phyloP scores from a whole-genome alignment of 2,329 filamentous ascomycete genomes.

The Colletotrichum sp. region DNA sequence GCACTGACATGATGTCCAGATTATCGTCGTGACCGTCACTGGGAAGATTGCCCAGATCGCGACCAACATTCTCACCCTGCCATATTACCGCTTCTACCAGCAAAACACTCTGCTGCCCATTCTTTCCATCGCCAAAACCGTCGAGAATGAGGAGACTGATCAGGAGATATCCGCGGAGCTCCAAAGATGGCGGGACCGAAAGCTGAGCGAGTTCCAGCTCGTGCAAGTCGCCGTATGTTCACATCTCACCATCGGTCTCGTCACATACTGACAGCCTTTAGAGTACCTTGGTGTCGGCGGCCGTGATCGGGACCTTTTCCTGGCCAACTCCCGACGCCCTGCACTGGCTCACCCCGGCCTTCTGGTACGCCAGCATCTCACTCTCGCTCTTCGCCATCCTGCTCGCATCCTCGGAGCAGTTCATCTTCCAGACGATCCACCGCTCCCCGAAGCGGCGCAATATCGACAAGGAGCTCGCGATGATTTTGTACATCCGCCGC shows the following conservation, averaged over 20 bases:
- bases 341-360: constrained; percentile 27
- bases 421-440: constrained; percentile 28
- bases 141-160: constrained; percentile 10
- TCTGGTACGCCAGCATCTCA: constrained; percentile 28
- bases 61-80: constrained; percentile 25
- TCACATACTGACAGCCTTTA: not conserved
- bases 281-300: constrained; percentile 28
- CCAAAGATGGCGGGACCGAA: constrained; percentile 24
- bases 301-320: constrained; percentile 32
- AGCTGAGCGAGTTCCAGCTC: constrained; percentile 27
- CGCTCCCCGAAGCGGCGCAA: constrained; percentile 13
- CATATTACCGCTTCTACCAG: constrained; percentile 29
- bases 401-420: constrained; percentile 29
- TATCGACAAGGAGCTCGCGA: constrained; percentile 20
- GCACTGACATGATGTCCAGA: not conserved
- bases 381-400: constrained; percentile 30
- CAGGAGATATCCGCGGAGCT: constrained; percentile 23
- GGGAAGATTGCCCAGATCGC: constrained; percentile 10
- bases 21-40: not conserved
- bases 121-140: constrained; percentile 20
- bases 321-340: constrained; percentile 24
- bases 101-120: constrained; percentile 29
- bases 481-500: constrained; percentile 21
- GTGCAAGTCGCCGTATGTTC: constrained; percentile 26
- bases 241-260: not conserved